Base-by-base conservation (phyloP, 805 yeast genomes). In the Brettanomyces nanus region DNA sequence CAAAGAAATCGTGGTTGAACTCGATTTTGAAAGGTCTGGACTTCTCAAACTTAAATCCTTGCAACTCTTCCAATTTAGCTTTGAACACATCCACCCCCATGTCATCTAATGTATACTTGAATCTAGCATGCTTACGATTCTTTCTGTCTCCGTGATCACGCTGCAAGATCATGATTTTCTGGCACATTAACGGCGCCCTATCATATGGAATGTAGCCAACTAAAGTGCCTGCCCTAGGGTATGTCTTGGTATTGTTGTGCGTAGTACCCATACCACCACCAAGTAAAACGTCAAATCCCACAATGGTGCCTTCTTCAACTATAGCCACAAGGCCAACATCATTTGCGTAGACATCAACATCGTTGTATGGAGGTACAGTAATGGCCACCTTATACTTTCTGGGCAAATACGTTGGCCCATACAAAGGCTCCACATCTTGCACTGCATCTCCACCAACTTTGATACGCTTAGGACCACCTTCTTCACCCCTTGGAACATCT, bases 191-290 rank as follows among this genome's bases (percentile, higher is more conserved):
- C 44, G 76, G 78, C 35, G 85, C 71, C 58, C 86, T 74, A 36
- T 80, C 89, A 43, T 68, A 68, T 4, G 75, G 46, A 35, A 80
- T 77, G 54, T 66, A 90, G 20, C 97, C 97, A 47, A 90, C 73
- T 62, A 77, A 65, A 15, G 95, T 80, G 45, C 95, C 97, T 5
- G 95, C 76, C 65, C 97, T 76, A 52, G 97, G 97, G 58, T 90
- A 90, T 0, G 97, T 90, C 71, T 90, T 90, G 56, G 81, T 82
- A 68, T 90, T 90, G 72, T 89, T 90, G 61, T 90, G 97, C 11
- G 97, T 90, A 30, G 95, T 76, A 53, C 97, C 97, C 97, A 90
- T 90, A 71, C 97, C 97, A 67, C 97, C 97, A 62, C 97, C 97
- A 46, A 81, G 95, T 43, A 83, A 73, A 37, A 90, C 76, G 54